phyloP scores from a whole-genome alignment of 2,329 filamentous ascomycete species.

The Sporothrix phasma region DNA sequence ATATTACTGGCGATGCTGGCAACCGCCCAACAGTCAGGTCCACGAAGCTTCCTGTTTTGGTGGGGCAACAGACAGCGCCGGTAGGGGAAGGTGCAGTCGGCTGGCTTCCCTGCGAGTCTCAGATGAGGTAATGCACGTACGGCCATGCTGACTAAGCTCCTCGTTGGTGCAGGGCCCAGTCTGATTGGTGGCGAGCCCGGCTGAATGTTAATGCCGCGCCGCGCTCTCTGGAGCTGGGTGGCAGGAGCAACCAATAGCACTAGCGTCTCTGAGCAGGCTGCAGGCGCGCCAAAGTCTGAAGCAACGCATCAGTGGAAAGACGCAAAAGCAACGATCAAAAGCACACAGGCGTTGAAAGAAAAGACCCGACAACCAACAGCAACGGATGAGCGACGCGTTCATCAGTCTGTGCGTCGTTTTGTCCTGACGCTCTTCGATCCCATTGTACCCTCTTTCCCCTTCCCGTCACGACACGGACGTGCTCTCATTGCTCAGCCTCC shows the following conservation, averaged over 20 bases:
- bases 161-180: neutral
- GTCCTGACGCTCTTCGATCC: neutral
- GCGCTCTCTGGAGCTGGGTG: neutral
- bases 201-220: slow-evolving; percentile 6
- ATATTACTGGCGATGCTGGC: neutral
- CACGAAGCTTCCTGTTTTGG: slow-evolving; percentile 9
- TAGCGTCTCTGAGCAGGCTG: neutral
- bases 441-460: neutral
- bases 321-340: too few relatives aligned
- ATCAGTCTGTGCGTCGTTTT: slow-evolving; percentile 3
- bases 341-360: neutral
- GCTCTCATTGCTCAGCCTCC: neutral
- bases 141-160: too few relatives aligned
- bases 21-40: slow-evolving; percentile 1
- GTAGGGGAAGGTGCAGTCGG: neutral
- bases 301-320: neutral
- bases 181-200: neutral
- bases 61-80: slow-evolving; percentile 8
- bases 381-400: slow-evolving; percentile 1
- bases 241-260: neutral
- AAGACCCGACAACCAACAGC: neutral
- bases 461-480: neutral
- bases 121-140: too few relatives aligned
- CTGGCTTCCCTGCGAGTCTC: too few relatives aligned
- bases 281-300: slow-evolving; percentile 4